Evolutionary conservation across 768 basidiomycete species (phyloP).

Genomic region (Fomitopsis serialis): DNA sequence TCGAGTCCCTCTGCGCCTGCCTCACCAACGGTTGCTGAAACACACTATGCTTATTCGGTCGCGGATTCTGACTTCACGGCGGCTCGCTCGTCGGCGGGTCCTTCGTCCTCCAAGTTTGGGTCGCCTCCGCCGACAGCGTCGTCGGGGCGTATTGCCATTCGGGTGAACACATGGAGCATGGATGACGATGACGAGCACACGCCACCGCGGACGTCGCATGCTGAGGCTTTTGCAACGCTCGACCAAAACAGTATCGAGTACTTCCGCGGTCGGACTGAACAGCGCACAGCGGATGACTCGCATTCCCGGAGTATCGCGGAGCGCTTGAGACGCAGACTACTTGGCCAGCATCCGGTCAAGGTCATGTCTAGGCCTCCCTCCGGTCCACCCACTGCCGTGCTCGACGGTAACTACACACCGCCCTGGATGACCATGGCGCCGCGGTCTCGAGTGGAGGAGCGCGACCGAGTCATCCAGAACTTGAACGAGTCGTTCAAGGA

Average conservation of each 20-base stretch:
- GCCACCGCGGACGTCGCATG: slow-evolving; percentile 27
- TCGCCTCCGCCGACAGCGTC: slow-evolving; percentile 9
- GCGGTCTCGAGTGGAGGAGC: slow-evolving; percentile 61
- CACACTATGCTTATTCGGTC: slow-evolving; percentile 4
- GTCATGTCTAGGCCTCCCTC: slow-evolving; percentile 9
- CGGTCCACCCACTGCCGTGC: slow-evolving; percentile 12
- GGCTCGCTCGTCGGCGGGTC: not conserved
- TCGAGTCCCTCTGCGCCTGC: slow-evolving; percentile 7
- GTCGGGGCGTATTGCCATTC: not conserved
- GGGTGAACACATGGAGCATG: not conserved
- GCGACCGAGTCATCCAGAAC: slow-evolving; percentile 61
- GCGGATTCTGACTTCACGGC: not conserved
- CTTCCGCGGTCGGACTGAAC: slow-evolving; percentile 15
- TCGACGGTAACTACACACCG: slow-evolving; percentile 31
- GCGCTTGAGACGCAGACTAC: slow-evolving; percentile 15
- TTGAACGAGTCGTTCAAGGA: slow-evolving; percentile 69
- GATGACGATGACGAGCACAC: slow-evolving; percentile 19
- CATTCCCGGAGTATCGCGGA: slow-evolving; percentile 13
- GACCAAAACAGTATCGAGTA: slow-evolving; percentile 25
- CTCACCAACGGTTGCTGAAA: slow-evolving; percentile 11
- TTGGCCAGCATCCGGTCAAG: slow-evolving; percentile 16
- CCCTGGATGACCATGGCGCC: slow-evolving; percentile 66
- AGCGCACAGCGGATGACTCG: slow-evolving; percentile 12
- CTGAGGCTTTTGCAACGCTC: slow-evolving; percentile 31
- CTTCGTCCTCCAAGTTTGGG: slow-evolving; percentile 6